Evolutionary conservation across 139 green algal species (phyloP).

Genomic region (Zygnema circumcarinatum): DNA sequence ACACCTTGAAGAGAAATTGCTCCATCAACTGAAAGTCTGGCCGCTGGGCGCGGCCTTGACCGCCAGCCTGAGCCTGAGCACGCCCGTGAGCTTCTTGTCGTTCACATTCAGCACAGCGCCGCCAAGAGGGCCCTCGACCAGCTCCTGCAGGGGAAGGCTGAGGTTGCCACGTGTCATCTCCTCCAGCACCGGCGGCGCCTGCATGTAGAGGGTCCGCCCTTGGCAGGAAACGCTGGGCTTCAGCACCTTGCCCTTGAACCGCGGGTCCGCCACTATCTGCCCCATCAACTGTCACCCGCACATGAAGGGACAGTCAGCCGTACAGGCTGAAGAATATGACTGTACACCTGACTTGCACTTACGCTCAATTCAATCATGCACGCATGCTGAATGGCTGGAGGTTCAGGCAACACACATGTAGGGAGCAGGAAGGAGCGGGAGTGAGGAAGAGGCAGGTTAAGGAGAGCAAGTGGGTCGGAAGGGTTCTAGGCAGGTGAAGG

Average conservation of each 20-base stretch:
- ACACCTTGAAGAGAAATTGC: too few relatives aligned
- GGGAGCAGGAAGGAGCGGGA: constrained; percentile 1
- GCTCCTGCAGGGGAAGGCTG: constrained; percentile 48
- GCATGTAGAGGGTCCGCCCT: constrained; percentile 85
- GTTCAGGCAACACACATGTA: too few relatives aligned
- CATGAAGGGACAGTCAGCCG: constrained; percentile 10
- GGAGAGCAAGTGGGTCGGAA: neutral
- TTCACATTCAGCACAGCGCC: constrained; percentile 83
- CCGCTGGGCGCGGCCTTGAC: too few relatives aligned
- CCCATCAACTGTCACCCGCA: constrained; percentile 79
- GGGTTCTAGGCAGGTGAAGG: neutral
- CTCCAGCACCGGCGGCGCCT: constrained; percentile 81
- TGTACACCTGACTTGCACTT: too few relatives aligned
- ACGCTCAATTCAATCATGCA: too few relatives aligned
- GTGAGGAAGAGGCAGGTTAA: constrained; percentile 18
- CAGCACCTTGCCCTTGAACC: constrained; percentile 71
- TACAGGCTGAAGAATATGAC: constrained; percentile 10
- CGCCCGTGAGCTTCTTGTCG: constrained; percentile 84
- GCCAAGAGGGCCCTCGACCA: constrained; percentile 58
- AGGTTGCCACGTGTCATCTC: constrained; percentile 82
- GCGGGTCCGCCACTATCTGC: constrained; percentile 68
- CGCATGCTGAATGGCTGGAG: too few relatives aligned
- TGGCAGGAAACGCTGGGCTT: constrained; percentile 81
- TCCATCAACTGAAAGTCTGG: too few relatives aligned
- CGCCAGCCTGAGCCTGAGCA: constrained; percentile 72